These are phyloP conservation scores for Dittrichia graveolens DNA, from an alignment of 129 eudicot genomes.

Conservation along the genomic window DNA sequence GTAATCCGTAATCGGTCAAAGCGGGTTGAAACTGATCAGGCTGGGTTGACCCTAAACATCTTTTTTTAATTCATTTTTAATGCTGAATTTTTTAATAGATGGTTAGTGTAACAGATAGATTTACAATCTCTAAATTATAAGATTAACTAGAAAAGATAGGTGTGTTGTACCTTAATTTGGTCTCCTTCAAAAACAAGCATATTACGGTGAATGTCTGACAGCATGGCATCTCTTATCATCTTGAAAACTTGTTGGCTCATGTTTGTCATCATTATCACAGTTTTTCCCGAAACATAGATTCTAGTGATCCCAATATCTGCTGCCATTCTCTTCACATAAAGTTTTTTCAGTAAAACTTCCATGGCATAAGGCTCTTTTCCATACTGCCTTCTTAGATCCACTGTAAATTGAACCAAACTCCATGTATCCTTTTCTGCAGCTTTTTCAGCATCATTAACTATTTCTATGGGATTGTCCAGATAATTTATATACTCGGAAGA, in stretches of 20 bases:
- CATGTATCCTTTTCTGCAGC: slow-evolving; percentile 78
- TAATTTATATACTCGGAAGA: slow-evolving; percentile 91
- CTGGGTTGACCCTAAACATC: not conserved
- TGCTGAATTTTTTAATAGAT: not conserved
- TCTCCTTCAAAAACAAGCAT: slow-evolving; percentile 65
- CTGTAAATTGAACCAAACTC: slow-evolving; percentile 74
- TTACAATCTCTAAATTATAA: not conserved
- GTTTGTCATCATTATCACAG: slow-evolving; percentile 78
- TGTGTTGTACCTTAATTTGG: slow-evolving; percentile 63
- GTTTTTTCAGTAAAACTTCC: slow-evolving; percentile 86
- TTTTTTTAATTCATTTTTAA: not conserved
- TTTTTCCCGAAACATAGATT: slow-evolving; percentile 79
- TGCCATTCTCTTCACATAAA: slow-evolving; percentile 90
- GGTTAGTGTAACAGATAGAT: not conserved
- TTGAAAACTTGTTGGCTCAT: slow-evolving; percentile 71
- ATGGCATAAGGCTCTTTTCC: slow-evolving; percentile 97
- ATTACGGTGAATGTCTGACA: slow-evolving; percentile 59
- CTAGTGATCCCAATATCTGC: slow-evolving; percentile 88
- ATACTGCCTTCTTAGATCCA: slow-evolving; percentile 71
- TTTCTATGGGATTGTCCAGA: slow-evolving; percentile 89
- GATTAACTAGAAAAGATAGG: not conserved
- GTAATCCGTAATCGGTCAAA: not conserved
- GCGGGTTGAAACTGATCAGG: not conserved
- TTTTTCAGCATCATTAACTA: slow-evolving; percentile 75
- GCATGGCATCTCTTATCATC: slow-evolving; percentile 77